Percentiles rank a stretch among this genome's conserved stretches.
Conservation (phyloP, 768 basidiomycete species). For the Boletus sp. region DNA sequence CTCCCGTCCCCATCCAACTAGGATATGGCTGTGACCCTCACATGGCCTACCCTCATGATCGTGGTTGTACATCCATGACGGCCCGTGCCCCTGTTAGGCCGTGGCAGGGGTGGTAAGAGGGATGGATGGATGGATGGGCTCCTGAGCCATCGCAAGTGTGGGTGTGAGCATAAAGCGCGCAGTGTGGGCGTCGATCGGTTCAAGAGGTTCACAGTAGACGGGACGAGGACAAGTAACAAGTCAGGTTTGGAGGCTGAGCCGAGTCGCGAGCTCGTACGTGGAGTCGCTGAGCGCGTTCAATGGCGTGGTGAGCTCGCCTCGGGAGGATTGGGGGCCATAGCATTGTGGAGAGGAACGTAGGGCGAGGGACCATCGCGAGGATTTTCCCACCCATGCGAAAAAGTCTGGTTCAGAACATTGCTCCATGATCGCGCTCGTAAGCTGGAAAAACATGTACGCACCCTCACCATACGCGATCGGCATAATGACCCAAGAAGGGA, state of each 20-base stretch:
- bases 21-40: constrained; percentile 4
- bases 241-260: constrained; percentile 20
- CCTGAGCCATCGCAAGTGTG: constrained; percentile 13
- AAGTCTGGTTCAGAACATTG: constrained; percentile 21
- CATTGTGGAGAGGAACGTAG: constrained; percentile 24
- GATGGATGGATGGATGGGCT: constrained; percentile 17
- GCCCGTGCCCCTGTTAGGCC: not conserved
- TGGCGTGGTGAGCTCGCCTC: constrained; percentile 9
- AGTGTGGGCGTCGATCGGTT: constrained; percentile 9
- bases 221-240: constrained; percentile 25
- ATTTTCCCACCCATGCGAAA: constrained; percentile 23
- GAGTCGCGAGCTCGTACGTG: constrained; percentile 21
- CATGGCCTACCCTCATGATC: not conserved
- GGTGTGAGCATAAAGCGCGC: constrained; percentile 21
- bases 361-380: constrained; percentile 24
- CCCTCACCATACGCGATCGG: constrained; percentile 27
- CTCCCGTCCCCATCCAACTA: constrained; percentile 5
- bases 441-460: constrained; percentile 20
- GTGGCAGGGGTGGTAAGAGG: not conserved
- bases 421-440: constrained; percentile 16
- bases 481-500: constrained; percentile 22
- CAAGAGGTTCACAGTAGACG: constrained; percentile 19
- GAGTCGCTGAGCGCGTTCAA: constrained; percentile 19
- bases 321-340: constrained; percentile 8
- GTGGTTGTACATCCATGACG: constrained; percentile 6